Evolutionary conservation across 495 filamentous ascomycete genomes (phyloP), one percentile per base, ranked within the genome.

Genomic region (Lepraria neglecta): DNA sequence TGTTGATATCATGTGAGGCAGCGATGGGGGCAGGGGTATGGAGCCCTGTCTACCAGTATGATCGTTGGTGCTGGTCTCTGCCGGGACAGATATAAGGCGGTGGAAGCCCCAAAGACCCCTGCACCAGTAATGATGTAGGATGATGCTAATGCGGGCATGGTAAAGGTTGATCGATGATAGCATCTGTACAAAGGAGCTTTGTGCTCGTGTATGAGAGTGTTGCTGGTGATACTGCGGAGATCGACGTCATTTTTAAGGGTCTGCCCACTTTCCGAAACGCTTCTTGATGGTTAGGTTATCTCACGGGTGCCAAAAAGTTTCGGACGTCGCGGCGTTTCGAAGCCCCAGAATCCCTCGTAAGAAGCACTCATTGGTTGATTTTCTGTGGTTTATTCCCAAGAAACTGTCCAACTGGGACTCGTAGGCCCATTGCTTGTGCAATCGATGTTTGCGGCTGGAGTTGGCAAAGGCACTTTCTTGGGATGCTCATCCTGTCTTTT

Each of bases 1-100:
- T 87, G 67, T 86, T 87, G 75, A 81, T 82, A 71, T 88, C 85
- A 75, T 80, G 81, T 1, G 84, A 86, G 28, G 85, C 84, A 24
- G 80, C 83, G 65, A 73, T 66, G 62, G 77, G n/a, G 66, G 46
- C 70, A 61, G 61, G 72, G 67, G 59, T 77, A 77, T 54, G 73
- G 68, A 70, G 80, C 67, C 12, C 84, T 77, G 67, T 88, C 84
- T 53, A 87, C 65, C 3, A 88, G 73, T 1, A 75, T 80, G n/a
- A 87, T 70, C 3, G 71, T 72, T 3, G 80, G 75, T 64, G 72
- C 63, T 31, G 82, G 79, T 66, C 78, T 76, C 46, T 70, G 71
- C 46, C 73, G 73, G 64, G 77, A 77, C 5, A 88, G 77, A 64
- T 84, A 73, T n/a, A 80, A 78, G 27, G 84, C 85, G 4, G 86